Conservation (phyloP, 2,329 filamentous ascomycete species). For the Neofusicoccum kwambonambiense region DNA sequence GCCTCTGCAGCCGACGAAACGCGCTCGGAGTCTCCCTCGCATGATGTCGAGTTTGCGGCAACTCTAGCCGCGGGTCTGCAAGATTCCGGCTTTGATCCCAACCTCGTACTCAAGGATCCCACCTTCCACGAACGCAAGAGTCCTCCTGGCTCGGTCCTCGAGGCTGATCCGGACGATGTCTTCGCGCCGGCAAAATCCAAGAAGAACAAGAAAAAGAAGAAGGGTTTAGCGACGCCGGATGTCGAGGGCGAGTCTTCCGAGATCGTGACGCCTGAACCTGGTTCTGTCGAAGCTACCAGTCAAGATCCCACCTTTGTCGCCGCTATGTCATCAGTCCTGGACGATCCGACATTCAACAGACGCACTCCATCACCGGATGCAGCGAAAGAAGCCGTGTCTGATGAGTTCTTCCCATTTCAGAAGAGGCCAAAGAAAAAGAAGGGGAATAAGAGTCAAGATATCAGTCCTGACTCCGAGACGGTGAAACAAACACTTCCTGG, state of each 20-base stretch:
- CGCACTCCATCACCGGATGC: conserved; percentile 16
- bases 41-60: conserved; percentile 48
- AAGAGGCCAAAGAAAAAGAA: conserved; percentile 33
- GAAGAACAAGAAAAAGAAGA: conserved; percentile 31
- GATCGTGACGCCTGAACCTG: not conserved
- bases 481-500: not conserved
- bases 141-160: conserved; percentile 30
- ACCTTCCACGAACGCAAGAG: conserved; percentile 32
- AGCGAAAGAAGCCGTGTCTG: conserved; percentile 24
- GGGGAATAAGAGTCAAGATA: conserved; percentile 26
- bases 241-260: not conserved
- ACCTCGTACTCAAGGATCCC: conserved; percentile 45
- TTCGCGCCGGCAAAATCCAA: conserved; percentile 21
- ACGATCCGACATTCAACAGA: conserved; percentile 34
- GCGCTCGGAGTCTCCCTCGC: conserved; percentile 26
- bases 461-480: not conserved
- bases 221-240: not conserved
- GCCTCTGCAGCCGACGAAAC: conserved; percentile 1
- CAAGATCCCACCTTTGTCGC: conserved; percentile 28
- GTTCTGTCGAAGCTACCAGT: conserved; percentile 27
- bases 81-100: conserved; percentile 47
- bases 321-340: conserved; percentile 38
- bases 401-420: conserved; percentile 25
- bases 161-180: conserved; percentile 23
- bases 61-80: conserved; percentile 47